Evolutionary conservation across 495 filamentous ascomycete genomes (phyloP).

Genomic region (Astrocystis sublimbata): DNA sequence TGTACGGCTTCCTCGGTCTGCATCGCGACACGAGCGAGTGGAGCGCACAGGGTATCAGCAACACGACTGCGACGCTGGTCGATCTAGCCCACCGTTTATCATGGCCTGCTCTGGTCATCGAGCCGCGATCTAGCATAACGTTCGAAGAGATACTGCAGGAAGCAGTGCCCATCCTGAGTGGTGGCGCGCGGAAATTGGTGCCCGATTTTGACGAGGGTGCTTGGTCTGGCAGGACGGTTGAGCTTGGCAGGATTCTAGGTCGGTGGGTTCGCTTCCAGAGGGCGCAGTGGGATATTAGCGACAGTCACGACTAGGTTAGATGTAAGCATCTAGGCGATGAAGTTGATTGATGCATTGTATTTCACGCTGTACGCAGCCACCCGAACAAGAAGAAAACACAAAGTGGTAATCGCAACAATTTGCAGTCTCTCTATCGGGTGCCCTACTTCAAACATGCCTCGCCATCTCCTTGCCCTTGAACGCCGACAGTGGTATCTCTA

Average conservation of each 20-base stretch:
- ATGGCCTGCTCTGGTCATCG: constrained; percentile 38
- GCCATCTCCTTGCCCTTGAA: constrained; percentile 27
- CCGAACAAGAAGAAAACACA: neutral
- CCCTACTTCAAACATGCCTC: neutral
- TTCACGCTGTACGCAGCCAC: neutral
- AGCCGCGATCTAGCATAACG: constrained; percentile 21
- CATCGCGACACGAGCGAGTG: constrained; percentile 77
- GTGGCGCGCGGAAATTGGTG: constrained; percentile 48
- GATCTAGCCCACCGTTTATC: constrained; percentile 58
- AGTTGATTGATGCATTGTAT: neutral
- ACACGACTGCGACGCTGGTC: constrained; percentile 65
- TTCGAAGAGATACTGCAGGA: constrained; percentile 51
- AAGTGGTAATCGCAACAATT: neutral
- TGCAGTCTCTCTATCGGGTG: neutral
- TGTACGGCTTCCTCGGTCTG: constrained; percentile 66
- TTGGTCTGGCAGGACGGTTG: constrained; percentile 69
- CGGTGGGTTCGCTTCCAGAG: constrained; percentile 72
- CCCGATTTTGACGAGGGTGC: constrained; percentile 53
- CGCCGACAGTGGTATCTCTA: constrained; percentile 35
- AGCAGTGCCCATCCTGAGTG: constrained; percentile 64
- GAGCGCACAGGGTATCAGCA: constrained; percentile 78
- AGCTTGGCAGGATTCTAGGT: constrained; percentile 61
- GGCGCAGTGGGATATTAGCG: constrained; percentile 31
- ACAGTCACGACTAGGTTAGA: constrained; percentile 46
- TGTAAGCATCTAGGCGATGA: constrained; percentile 20